Conservation (phyloP, 192 early-diverging fungal species). For the Coemansia sp. region DNA sequence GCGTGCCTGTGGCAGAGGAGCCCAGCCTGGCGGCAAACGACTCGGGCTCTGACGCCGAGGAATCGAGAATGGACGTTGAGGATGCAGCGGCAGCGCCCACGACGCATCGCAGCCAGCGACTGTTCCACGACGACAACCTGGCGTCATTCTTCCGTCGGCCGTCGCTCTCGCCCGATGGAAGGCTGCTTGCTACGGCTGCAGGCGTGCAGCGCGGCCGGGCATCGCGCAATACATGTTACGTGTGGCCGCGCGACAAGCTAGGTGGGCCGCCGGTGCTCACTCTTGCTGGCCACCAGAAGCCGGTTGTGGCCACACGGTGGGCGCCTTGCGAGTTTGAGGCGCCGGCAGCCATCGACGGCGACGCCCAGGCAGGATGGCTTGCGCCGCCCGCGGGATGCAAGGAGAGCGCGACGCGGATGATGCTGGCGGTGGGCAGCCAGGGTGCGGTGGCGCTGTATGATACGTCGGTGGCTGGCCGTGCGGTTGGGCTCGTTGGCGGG, state of each 20-base stretch:
- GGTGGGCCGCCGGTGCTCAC: constrained; percentile 64
- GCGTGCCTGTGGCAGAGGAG: constrained; percentile 6
- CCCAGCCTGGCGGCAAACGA: neutral
- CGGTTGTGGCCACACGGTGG: constrained; percentile 77
- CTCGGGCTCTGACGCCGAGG: neutral
- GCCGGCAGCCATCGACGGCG: neutral
- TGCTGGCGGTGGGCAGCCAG: constrained; percentile 85
- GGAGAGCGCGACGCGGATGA: constrained; percentile 66
- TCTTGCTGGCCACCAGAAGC: constrained; percentile 70
- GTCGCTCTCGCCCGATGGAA: constrained; percentile 85
- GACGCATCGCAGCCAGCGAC: constrained; percentile 30
- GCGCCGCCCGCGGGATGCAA: constrained; percentile 7
- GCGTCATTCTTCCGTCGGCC: constrained; percentile 88
- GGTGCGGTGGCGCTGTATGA: constrained; percentile 85
- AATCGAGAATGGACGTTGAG: constrained; percentile 7
- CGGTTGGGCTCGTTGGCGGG: constrained; percentile 71
- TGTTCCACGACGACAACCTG: constrained; percentile 86
- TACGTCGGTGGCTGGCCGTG: constrained; percentile 63
- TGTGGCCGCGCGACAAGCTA: constrained; percentile 66
- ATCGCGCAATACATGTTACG: constrained; percentile 61
- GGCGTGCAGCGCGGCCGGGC: constrained; percentile 61
- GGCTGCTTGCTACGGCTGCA: constrained; percentile 75
- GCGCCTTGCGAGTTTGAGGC: constrained; percentile 43
- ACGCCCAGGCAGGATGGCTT: neutral
- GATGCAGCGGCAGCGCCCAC: neutral